Conservation (phyloP, 495 filamentous ascomycete genomes). For the Daldinia caldariorum region DNA sequence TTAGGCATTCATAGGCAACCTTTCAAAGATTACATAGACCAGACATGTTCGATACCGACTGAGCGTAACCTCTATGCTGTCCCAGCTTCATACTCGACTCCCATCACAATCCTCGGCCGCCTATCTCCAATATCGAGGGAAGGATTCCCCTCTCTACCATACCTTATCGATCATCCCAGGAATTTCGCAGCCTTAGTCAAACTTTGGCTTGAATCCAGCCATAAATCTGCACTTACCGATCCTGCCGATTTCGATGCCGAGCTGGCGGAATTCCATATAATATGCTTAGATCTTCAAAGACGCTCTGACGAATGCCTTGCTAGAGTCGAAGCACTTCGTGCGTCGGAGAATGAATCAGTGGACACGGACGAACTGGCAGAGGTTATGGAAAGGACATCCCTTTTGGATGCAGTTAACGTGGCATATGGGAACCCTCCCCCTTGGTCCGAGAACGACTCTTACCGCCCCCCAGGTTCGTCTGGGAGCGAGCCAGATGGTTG, state of each 20-base stretch:
- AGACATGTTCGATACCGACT: constrained; percentile 81
- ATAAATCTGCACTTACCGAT: constrained; percentile 52
- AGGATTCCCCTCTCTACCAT: constrained; percentile 93
- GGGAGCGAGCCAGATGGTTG: constrained; percentile 61
- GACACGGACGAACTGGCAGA: constrained; percentile 76
- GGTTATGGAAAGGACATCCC: constrained; percentile 73
- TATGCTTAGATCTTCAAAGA: constrained; percentile 75
- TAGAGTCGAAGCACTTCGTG: constrained; percentile 52
- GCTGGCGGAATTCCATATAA: constrained; percentile 73
- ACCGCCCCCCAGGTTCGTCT: constrained; percentile 56
- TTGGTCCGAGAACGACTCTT: constrained; percentile 51
- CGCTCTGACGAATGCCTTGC: constrained; percentile 77
- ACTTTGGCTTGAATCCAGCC: constrained; percentile 79
- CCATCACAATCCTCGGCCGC: constrained; percentile 87
- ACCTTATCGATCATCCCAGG: constrained; percentile 89
- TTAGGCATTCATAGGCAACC: constrained; percentile 69
- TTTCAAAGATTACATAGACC: constrained; percentile 88
- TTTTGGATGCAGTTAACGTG: constrained; percentile 52
- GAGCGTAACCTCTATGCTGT: constrained; percentile 70
- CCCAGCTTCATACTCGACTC: constrained; percentile 91
- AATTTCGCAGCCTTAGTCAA: constrained; percentile 89
- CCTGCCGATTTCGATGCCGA: constrained; percentile 68
- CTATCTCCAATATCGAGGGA: constrained; percentile 84
- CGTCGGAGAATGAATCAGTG: constrained; percentile 76
- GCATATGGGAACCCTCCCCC: constrained; percentile 47